Evolutionary conservation across 1,284 basidiomycete species (phyloP).

Genomic region (Hemileia vastatrix): DNA sequence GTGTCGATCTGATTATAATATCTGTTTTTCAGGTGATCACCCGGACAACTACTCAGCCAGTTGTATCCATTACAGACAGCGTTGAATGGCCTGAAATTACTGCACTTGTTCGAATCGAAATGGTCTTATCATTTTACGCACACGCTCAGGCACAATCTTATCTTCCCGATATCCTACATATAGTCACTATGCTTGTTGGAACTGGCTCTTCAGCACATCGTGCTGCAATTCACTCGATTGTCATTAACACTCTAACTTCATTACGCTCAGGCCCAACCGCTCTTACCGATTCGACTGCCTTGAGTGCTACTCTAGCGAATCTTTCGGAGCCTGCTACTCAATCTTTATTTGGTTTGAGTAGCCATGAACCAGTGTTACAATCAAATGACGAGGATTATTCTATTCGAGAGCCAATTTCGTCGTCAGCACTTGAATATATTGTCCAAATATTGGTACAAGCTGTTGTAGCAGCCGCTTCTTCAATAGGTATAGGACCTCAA

Average conservation of each 20-base stretch:
- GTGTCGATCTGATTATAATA: neutral
- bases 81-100: constrained; percentile 73
- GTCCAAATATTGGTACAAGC: constrained; percentile 58
- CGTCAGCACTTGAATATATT: constrained; percentile 61
- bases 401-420: constrained; percentile 53
- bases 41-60: constrained; percentile 59
- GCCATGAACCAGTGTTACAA: constrained; percentile 42
- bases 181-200: constrained; percentile 63
- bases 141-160: constrained; percentile 59
- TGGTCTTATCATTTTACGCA: constrained; percentile 61
- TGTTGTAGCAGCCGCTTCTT: constrained; percentile 58
- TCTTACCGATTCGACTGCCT: constrained; percentile 49
- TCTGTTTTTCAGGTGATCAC: constrained; percentile 54
- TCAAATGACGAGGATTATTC: constrained; percentile 45
- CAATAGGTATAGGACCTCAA: constrained; percentile 55
- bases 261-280: constrained; percentile 56
- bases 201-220: constrained; percentile 64
- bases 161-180: constrained; percentile 68
- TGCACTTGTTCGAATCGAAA: constrained; percentile 61
- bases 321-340: constrained; percentile 55
- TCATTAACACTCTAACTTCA: constrained; percentile 69
- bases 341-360: constrained; percentile 61
- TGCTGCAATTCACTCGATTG: constrained; percentile 66
- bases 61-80: constrained; percentile 58
- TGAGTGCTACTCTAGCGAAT: constrained; percentile 54